Evolutionary conservation across 2,329 filamentous ascomycete species (phyloP), one percentile per base, ranked within the genome.

Genomic region (Lecanoromycetidae sp.): DNA sequence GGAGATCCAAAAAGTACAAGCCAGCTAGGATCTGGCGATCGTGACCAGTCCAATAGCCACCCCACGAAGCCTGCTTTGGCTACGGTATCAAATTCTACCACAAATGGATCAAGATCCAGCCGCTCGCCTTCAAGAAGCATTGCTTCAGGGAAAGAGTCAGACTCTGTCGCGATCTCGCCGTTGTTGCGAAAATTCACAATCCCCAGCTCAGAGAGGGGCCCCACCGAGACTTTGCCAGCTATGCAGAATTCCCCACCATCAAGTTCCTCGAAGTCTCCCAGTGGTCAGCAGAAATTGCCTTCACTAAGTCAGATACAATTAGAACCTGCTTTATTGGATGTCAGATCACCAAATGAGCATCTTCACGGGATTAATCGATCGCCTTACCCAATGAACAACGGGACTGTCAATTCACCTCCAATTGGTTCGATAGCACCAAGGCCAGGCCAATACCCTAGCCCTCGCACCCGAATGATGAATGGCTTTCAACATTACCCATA

Each of bases 291-390:
- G 54, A 64, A 54, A 37, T 55, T 71, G 6, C 68, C 68, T 1
- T 64, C 68, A 2, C 58, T 71, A 15, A 57, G 61, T 29, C 62
- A 62, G 6, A 51, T 43, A 35, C 59, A 66, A 19, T 56, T 69
- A n/a, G 58, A 58, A n/a, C 55, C 58, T n/a, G n/a, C n/a, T 34
- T 52, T 63, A 19, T 59, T 55, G 34, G 63, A 57, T 54, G 52
- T 52, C 33, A 47, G 55, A 36, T 49, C 61, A 37, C 55, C 59
- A 12, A 52, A 48, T 6, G 46, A 49, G 30, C 49, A 36, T 29
- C 13, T 25, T 46, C 38, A 32, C 27, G 35, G 17, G 10, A 42
- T 32, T 10, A 36, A 19, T 22, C 50, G 50, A 35, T 32, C 42
- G 25, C 20, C 38, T 13, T 52, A 44, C 26, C 13, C 50, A 29